phyloP scores from a whole-genome alignment of 192 early-diverging fungal species.

The Umbelopsis sp. region DNA sequence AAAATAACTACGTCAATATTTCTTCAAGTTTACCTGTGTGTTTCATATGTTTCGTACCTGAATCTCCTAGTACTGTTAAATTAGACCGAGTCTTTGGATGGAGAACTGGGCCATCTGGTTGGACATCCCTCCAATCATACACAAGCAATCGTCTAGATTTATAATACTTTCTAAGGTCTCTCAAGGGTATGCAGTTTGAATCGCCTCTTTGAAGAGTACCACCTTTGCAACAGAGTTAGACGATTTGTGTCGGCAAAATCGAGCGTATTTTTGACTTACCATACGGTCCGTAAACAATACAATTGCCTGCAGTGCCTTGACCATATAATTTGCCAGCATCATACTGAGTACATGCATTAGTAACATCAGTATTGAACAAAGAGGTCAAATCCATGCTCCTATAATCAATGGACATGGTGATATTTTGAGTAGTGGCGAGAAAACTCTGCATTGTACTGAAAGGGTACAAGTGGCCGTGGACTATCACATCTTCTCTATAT shows the following conservation, averaged over 20 bases:
- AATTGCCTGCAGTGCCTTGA: conserved; percentile 3
- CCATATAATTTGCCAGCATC: neutral
- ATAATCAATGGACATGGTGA: conserved; percentile 19
- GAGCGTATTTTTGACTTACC: neutral
- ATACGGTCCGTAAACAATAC: conserved; percentile 21
- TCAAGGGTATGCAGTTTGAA: conserved; percentile 16
- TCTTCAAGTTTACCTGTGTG: too few relatives aligned
- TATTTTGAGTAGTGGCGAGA: neutral
- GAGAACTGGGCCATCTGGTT: neutral
- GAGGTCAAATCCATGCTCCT: conserved; percentile 15
- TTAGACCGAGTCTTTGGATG: neutral
- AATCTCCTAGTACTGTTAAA: neutral
- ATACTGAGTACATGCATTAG: neutral
- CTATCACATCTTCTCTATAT: conserved; percentile 13
- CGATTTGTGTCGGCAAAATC: neutral
- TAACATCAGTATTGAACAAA: conserved; percentile 18
- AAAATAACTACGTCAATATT: too few relatives aligned
- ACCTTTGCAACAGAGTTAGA: neutral
- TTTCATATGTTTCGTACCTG: neutral
- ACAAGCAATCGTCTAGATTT: neutral
- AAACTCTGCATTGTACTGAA: conserved; percentile 3
- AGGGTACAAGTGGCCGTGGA: conserved; percentile 17
- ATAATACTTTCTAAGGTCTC: neutral
- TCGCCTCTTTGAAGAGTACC: conserved; percentile 14
- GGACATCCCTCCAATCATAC: conserved; percentile 10